Evolutionary conservation across 257 asterid species (phyloP).

Genomic region (Ballota nigra): DNA sequence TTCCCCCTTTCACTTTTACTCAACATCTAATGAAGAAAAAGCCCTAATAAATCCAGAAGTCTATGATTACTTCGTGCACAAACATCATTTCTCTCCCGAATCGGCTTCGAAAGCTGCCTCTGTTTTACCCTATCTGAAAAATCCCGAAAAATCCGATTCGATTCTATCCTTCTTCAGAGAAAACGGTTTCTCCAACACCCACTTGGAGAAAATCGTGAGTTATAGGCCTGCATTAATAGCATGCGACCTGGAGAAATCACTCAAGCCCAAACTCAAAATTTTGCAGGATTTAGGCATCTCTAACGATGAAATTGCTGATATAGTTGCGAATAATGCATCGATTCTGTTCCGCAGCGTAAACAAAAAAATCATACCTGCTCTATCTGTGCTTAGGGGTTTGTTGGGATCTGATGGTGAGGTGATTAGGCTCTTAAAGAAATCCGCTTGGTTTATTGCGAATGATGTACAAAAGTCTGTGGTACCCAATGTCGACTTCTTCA

Average conservation of each 20-base stretch:
- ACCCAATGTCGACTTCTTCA: constrained; percentile 36
- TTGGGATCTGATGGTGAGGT: constrained; percentile 26
- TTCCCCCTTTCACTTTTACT: background rate
- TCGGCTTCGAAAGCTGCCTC: constrained; percentile 25
- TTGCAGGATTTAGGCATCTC: constrained; percentile 25
- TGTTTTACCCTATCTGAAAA: background rate
- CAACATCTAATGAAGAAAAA: constrained; percentile 12
- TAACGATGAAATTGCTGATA: constrained; percentile 20
- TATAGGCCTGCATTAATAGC: constrained; percentile 16
- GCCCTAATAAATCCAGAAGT: background rate
- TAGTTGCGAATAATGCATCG: constrained; percentile 25
- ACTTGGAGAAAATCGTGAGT: constrained; percentile 31
- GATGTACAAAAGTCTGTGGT: constrained; percentile 34
- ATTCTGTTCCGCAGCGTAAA: constrained; percentile 19
- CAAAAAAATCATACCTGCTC: constrained; percentile 19
- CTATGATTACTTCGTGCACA: constrained; percentile 11
- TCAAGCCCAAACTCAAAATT: constrained; percentile 39
- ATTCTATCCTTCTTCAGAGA: constrained; percentile 27
- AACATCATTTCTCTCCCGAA: constrained; percentile 32
- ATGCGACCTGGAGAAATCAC: constrained; percentile 21
- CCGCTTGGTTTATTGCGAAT: constrained; percentile 22
- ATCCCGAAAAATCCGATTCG: constrained; percentile 15
- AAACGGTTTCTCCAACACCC: constrained; percentile 32
- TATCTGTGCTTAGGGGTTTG: constrained; percentile 24
- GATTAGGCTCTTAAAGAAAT: constrained; percentile 23